phyloP scores from a whole-genome alignment of 129 eudicot species.

The Solidago caesia region DNA sequence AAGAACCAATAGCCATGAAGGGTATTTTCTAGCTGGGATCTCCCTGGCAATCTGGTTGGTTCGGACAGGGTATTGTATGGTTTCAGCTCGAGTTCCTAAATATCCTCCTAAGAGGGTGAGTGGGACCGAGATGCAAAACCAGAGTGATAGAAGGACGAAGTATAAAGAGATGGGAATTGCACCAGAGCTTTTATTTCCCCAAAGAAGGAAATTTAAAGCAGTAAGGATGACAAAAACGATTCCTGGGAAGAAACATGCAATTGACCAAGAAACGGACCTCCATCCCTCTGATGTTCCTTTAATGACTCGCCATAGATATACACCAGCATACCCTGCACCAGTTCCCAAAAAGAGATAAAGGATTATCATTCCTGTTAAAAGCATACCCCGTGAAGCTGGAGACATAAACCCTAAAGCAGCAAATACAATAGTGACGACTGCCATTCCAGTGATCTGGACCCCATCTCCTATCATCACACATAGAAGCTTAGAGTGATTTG shows the following conservation, averaged over 20 bases:
- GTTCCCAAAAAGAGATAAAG: constrained; percentile 6
- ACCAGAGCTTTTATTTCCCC: constrained; percentile 69
- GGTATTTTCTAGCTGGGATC: constrained; percentile 62
- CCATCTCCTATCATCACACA: constrained; percentile 57
- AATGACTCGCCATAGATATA: constrained; percentile 26
- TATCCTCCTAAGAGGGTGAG: constrained; percentile 63
- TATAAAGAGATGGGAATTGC: constrained; percentile 61
- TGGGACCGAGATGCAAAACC: constrained; percentile 72
- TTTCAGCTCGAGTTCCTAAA: constrained; percentile 57
- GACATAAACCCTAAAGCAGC: constrained; percentile 13
- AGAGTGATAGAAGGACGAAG: constrained; percentile 51
- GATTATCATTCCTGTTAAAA: constrained; percentile 4
- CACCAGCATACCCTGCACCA: constrained; percentile 4
- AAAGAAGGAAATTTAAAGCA: constrained; percentile 46
- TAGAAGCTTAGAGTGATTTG: constrained; percentile 42
- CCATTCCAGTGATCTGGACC: constrained; percentile 56
- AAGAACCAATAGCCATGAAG: constrained; percentile 71
- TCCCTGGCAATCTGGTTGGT: constrained; percentile 67
- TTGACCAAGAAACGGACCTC: constrained; percentile 60
- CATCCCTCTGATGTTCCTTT: constrained; percentile 67
- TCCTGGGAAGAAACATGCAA: constrained; percentile 68
- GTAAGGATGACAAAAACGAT: constrained; percentile 55
- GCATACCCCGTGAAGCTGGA: constrained; percentile 18
- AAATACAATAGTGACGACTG: constrained; percentile 36
- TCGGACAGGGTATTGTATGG: constrained; percentile 53